Conservation (phyloP, 192 early-diverging fungal species). For the Backusella parvicylindrica region DNA sequence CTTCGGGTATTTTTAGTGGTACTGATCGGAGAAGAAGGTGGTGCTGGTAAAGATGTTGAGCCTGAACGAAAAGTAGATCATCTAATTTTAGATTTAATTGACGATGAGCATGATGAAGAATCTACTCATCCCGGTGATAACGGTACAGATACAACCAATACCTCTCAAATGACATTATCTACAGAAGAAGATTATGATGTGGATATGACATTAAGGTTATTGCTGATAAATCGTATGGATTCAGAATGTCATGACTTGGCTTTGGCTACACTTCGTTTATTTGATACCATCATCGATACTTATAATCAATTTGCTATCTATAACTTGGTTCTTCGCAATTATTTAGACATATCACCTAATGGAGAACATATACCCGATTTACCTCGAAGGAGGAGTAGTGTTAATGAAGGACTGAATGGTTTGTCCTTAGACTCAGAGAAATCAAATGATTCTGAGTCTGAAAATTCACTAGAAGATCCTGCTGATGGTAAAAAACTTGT, state of each 20-base stretch:
- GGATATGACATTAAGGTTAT: slow-evolving; percentile 39
- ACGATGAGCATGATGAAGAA: slow-evolving; percentile 19
- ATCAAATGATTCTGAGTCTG: background rate
- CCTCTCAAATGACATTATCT: background rate
- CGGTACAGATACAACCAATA: background rate
- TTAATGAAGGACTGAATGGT: background rate
- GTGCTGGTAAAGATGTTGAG: slow-evolving; percentile 34
- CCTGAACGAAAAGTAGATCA: slow-evolving; percentile 13
- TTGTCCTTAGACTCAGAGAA: slow-evolving; percentile 3
- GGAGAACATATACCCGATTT: slow-evolving; percentile 28
- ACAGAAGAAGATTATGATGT: slow-evolving; percentile 6
- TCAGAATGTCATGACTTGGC: slow-evolving; percentile 39
- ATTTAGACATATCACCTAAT: slow-evolving; percentile 31
- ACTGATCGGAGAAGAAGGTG: slow-evolving; percentile 33
- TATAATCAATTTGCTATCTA: slow-evolving; percentile 60
- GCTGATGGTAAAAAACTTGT: slow-evolving; percentile 1
- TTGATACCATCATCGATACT: slow-evolving; percentile 54
- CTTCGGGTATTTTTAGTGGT: slow-evolving; percentile 32
- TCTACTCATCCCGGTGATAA: background rate
- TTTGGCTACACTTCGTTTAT: slow-evolving; percentile 52
- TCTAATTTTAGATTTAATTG: background rate
- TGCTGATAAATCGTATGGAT: slow-evolving; percentile 35
- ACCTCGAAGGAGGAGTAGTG: background rate
- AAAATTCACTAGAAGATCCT: slow-evolving; percentile 12
- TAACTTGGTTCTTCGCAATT: slow-evolving; percentile 56